Evolutionary conservation across 495 filamentous ascomycete species (phyloP).

Genomic region (Hypoxylon lienhwacheense): DNA sequence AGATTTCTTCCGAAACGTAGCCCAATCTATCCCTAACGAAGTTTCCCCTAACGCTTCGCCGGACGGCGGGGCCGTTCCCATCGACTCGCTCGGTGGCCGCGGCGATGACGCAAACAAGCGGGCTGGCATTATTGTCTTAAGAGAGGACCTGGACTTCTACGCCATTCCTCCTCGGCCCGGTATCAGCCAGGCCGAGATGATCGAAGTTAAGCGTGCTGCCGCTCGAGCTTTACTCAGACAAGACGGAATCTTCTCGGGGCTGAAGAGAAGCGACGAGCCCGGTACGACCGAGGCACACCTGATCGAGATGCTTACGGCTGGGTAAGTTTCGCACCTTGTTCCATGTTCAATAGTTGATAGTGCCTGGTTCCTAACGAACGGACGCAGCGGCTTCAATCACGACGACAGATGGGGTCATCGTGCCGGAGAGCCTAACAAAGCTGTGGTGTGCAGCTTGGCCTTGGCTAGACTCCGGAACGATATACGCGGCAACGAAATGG

Average conservation of each 20-base stretch:
- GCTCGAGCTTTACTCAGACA: constrained; percentile 83
- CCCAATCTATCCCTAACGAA: constrained; percentile 84
- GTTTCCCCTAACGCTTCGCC: constrained; percentile 62
- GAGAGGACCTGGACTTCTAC: constrained; percentile 98
- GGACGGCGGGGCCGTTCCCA: constrained; percentile 64
- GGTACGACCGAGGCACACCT: constrained; percentile 98
- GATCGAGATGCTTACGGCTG: constrained; percentile 99
- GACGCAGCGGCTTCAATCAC: constrained; percentile 84
- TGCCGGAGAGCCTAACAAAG: constrained; percentile 94
- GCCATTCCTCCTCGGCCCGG: constrained; percentile 86
- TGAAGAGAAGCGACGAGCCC: constrained; percentile 91
- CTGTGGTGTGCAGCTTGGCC: constrained; percentile 94
- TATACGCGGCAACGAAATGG: constrained; percentile 74
- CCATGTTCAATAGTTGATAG: not conserved
- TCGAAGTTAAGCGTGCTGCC: constrained; percentile 93
- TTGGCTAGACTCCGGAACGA: constrained; percentile 91
- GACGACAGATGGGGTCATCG: constrained; percentile 96
- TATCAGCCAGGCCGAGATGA: constrained; percentile 88
- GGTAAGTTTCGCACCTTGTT: constrained; percentile 59
- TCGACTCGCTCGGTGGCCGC: constrained; percentile 50
- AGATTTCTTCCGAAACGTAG: constrained; percentile 95
- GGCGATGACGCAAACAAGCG: constrained; percentile 64
- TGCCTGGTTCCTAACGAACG: constrained; percentile 14
- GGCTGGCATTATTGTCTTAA: constrained; percentile 94
- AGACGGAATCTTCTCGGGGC: constrained; percentile 92